Conservation (phyloP, 169 alveolate genomes). For the Cryptosporidium sp. region DNA sequence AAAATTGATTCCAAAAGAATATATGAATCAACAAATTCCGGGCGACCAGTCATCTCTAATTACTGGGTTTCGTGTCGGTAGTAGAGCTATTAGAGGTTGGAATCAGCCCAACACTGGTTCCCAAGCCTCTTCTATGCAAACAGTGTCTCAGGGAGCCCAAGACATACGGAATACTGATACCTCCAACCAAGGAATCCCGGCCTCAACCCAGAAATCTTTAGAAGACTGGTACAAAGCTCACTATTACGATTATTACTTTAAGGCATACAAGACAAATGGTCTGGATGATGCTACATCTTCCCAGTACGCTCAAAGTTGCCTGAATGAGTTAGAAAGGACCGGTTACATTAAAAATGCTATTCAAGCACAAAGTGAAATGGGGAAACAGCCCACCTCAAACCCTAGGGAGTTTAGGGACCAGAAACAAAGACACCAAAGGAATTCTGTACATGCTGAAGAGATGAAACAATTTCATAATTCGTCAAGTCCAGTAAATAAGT, state of each 20-base stretch:
- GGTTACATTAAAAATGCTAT: conserved; percentile 47
- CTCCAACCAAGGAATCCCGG: neutral
- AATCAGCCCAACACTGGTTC: neutral
- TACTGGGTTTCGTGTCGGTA: conserved; percentile 48
- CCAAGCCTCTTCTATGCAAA: neutral
- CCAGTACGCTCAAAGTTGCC: conserved; percentile 67
- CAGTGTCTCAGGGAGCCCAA: neutral
- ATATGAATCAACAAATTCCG: conserved; percentile 28
- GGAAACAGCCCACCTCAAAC: neutral
- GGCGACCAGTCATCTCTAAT: conserved; percentile 48
- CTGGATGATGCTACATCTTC: conserved; percentile 64
- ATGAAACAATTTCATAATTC: neutral
- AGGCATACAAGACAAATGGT: conserved; percentile 63
- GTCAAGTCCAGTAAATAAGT: neutral
- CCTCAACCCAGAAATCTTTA: conserved; percentile 10
- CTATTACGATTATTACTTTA: conserved; percentile 53
- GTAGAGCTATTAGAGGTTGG: conserved; percentile 53
- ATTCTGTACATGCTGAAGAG: neutral
- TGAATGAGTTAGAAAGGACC: conserved; percentile 46
- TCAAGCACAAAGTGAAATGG: conserved; percentile 5
- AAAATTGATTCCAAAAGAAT: neutral
- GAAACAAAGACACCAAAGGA: neutral
- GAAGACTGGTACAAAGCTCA: conserved; percentile 74
- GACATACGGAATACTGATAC: neutral
- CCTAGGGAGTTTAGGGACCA: neutral